Evolutionary conservation across 2,329 filamentous ascomycete genomes (phyloP), one percentile per base, ranked within the genome.

Genomic region (Alternaria longipes): DNA sequence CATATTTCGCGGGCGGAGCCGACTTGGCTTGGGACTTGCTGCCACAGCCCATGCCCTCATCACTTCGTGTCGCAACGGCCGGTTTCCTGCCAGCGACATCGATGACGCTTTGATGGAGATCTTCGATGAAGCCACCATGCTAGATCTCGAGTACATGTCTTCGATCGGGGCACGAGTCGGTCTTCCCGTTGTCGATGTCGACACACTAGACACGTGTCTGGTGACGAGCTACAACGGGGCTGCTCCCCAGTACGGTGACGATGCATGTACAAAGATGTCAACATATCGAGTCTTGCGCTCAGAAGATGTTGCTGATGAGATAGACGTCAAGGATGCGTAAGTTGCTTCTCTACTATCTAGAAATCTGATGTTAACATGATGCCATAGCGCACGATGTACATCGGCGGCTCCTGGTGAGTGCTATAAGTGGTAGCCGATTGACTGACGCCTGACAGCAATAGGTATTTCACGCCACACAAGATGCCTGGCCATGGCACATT

Each of bases 171-270:
- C 47, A 36, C 30, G 47, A 24, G 24, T 40, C 8, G 47, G 47
- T 51, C 34, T 51, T 12, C 47, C 47, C 12, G 47, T 51, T 28
- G 32, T 51, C 34, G 24, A 51, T 40, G 32, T 32, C 24, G 26
- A 51, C 32, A 51, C 47, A 24, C 22, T 51, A 18, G 47, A 51
- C 6, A 51, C 47, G 32, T 51, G 32, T 40, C 11, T 51, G 22
- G 47, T 51, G 18, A 51, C 47, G 30, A 51, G 47, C 18, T 51
- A 51, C 34, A 51, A 51, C 34, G 47, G 47, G 8, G 47, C 47
- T 36, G 32, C 47, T 51, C 47, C n/a, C 32, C 8, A 5, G 8
- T 40, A 51, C 32, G 18, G 14, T 14, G 8, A 40, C 11, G 32
- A 26, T 28, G 18, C 32, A 26, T 38, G 32, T 40, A 51, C 32